Evolutionary conservation across 2,329 filamentous ascomycete genomes (phyloP).

Genomic region (Stylonectria norvegica): DNA sequence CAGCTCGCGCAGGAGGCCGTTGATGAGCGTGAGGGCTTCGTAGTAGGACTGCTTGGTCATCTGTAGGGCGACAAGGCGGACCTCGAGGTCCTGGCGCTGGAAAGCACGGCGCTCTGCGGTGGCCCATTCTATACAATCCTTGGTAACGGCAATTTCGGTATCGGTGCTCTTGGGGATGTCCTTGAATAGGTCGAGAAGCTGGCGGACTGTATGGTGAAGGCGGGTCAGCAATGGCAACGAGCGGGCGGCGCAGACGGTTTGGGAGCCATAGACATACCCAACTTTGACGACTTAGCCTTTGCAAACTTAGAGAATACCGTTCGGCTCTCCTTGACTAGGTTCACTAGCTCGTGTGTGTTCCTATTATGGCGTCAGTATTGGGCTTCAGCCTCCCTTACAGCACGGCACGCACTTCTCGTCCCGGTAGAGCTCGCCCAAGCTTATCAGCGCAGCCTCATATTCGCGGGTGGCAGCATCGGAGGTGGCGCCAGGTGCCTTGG

Average conservation of each 20-base stretch:
- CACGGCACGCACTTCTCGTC: conserved; percentile 68
- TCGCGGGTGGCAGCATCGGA: conserved; percentile 83
- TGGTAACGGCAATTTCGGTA: conserved; percentile 90
- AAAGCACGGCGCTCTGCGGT: conserved; percentile 91
- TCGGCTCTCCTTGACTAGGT: conserved; percentile 85
- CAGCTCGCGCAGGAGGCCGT: conserved; percentile 89
- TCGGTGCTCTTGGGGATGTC: conserved; percentile 93
- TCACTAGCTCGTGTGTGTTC: conserved; percentile 79
- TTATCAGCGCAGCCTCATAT: conserved; percentile 86
- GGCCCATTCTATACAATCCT: conserved; percentile 99
- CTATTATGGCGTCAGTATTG: conserved; percentile 38
- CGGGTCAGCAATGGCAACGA: conserved; percentile 15
- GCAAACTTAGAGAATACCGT: conserved; percentile 93
- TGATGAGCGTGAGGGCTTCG: conserved; percentile 94
- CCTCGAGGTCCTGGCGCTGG: conserved; percentile 96
- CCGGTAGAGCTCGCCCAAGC: conserved; percentile 86
- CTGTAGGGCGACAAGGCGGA: conserved; percentile 86
- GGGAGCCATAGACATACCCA: conserved; percentile 61
- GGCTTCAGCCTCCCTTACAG: conserved; percentile 2
- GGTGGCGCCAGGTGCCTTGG: conserved; percentile 76
- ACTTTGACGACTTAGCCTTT: conserved; percentile 97
- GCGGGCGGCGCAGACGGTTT: conserved; percentile 2
- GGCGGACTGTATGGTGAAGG: conserved; percentile 66
- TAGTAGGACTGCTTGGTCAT: conserved; percentile 98
- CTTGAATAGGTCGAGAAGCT: conserved; percentile 92